Conservation (phyloP, 805 yeast species). For the Kodamaea sagamina region DNA sequence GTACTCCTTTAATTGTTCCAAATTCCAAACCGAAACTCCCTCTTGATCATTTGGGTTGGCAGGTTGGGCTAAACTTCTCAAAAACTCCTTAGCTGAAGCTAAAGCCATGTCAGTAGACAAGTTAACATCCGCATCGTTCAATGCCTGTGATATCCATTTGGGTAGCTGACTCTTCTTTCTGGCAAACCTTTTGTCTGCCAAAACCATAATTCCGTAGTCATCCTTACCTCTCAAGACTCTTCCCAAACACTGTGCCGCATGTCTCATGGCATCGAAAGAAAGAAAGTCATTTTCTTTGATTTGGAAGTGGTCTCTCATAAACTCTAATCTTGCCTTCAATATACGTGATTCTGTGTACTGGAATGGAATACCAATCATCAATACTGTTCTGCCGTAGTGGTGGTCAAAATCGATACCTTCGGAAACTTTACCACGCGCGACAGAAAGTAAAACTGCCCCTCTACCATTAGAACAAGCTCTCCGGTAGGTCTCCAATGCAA, state of each 20-base stretch:
- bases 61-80: conserved; percentile 94
- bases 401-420: conserved; percentile 99
- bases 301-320: conserved; percentile 87
- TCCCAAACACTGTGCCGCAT: conserved; percentile 98
- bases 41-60: conserved; percentile 85
- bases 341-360: conserved; percentile 98
- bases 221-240: conserved; percentile 97
- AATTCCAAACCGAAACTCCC: conserved; percentile 91
- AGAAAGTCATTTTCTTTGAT: conserved; percentile 92
- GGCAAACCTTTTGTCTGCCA: conserved; percentile 92
- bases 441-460: conserved; percentile 94
- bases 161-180: conserved; percentile 87
- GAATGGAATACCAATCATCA: conserved; percentile 99
- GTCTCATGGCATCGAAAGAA: conserved; percentile 99
- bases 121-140: conserved; percentile 87
- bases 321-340: conserved; percentile 90
- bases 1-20: conserved; percentile 60
- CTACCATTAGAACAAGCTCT: conserved; percentile 97
- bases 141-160: conserved; percentile 94
- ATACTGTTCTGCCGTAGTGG: conserved; percentile 94
- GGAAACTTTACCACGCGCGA: conserved; percentile 98
- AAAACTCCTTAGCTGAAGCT: conserved; percentile 88
- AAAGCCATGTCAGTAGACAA: conserved; percentile 97
- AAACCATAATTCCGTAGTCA: conserved; percentile 97
- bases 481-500: conserved; percentile 93